Evolutionary conservation across 768 basidiomycete genomes (phyloP), one percentile per base, ranked within the genome.

Genomic region (Pleurotus djamor): DNA sequence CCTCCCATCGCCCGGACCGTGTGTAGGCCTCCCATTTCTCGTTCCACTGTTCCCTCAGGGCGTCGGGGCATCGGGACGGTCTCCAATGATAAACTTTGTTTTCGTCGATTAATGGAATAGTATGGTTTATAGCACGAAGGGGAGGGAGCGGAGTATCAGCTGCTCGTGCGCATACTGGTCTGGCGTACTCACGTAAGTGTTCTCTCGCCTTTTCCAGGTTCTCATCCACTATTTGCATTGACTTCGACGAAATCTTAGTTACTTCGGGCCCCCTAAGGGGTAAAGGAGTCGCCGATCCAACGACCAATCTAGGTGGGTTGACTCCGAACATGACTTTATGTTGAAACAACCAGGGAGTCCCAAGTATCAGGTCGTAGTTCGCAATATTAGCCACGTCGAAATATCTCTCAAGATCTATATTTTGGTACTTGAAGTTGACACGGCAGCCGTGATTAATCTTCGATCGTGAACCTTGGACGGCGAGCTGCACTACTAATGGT

Each of bases 331-430:
- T 60, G 0, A 75, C 64, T 5, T 65, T 33, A 35, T 77, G 70
- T n/a, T 74, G 70, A 48, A 65, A 72, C n/a, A 74, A 16, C 59
- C 69, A 74, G 0, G 67, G 76, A 0, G 73, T 75, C 0, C 77
- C 72, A 0, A 79, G 61, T 2, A 78, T 74, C 0, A 74, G 3
- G 16, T 82, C 71, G 41, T 80, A 79, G 4, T 63, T 68, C 0
- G 72, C 65, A 0, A 79, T 6, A 50, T 80, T 80, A 0, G 71
- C 67, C 0, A 79, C 61, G 60, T 80, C 69, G 50, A 80, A 78
- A 2, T 66, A 60, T 0, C 68, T 35, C 14, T 68, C 49, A 10
- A 66, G 66, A 6, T 65, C 54, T 1, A 79, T 72, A 0, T 16
- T 21, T 56, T 77, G 76, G 59, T 78, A 79, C 17, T 64, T 45